Evolutionary conservation across 495 filamentous ascomycete genomes (phyloP), one percentile per base, ranked within the genome.

Genomic region (Aspergillus diversus): DNA sequence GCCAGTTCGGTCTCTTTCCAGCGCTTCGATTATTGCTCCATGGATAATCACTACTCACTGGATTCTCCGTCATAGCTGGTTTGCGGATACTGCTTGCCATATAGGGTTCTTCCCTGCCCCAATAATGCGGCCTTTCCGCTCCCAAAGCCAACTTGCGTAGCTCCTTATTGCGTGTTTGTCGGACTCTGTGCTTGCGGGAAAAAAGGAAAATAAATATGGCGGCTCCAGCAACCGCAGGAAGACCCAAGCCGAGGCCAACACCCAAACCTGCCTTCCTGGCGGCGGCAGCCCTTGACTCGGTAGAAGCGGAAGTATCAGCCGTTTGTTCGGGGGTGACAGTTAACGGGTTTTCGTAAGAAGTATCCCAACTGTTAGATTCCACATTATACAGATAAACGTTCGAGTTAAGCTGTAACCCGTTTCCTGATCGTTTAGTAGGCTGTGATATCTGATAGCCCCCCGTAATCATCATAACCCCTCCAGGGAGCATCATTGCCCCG

Each of bases 391-490:
- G 90, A 64, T 86, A 86, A 15, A 83, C 75, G 50, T 80, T 70
- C 0, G 73, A 75, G 63, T 82, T 87, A 33, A 60, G 58, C 55
- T 64, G 61, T 16, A 58, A 65, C 54, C 68, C 61, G 69, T 72
- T 67, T 65, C 64, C 67, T 63, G 60, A 69, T 64, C 73, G 75
- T 73, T 78, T 83, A 5, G 69, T 74, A 4, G 84, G 75, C 16
- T 76, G 67, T 7, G 85, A 74, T 59, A 97, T 96, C 9, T 69
- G 78, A 63, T 90, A 92, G 2, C 94, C 94, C 15, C 94, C 94
- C 49, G 88, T 83, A 33, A 96, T 77, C 89, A 97, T 91, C 90
- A 98, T 92, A 0, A 97, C 84, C 63, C 89, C 90, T 3, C 93
- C 94, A 17, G 91, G 89, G 15, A 98, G 83, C 81, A 97, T 85